Evolutionary conservation across 2,329 filamentous ascomycete genomes (phyloP).

Genomic region (Colletotrichum sp.): DNA sequence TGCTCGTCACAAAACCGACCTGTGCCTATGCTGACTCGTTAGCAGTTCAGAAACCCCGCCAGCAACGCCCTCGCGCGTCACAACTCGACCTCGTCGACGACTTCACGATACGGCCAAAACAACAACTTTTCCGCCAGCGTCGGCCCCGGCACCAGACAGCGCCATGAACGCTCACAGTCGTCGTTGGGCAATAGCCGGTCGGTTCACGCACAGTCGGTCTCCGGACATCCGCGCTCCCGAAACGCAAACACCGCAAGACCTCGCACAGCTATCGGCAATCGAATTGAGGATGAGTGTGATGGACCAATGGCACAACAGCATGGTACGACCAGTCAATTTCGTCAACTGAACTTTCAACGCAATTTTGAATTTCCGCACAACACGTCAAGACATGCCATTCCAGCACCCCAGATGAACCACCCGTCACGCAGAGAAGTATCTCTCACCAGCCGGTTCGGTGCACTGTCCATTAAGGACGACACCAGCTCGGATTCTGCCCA

Average conservation of each 20-base stretch:
- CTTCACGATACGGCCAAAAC: slow-evolving; percentile 29
- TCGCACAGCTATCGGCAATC: slow-evolving; percentile 44
- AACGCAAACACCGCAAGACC: slow-evolving; percentile 38
- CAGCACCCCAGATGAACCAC: slow-evolving; percentile 27
- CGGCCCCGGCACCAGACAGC: slow-evolving; percentile 47
- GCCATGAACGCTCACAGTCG: slow-evolving; percentile 57
- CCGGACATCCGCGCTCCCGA: slow-evolving; percentile 45
- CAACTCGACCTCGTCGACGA: slow-evolving; percentile 35
- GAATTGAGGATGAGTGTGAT: slow-evolving; percentile 43
- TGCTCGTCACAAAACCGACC: neutral
- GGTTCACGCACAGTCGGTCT: slow-evolving; percentile 27
- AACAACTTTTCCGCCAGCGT: slow-evolving; percentile 63
- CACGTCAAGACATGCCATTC: slow-evolving; percentile 30
- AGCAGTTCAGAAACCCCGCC: slow-evolving; percentile 35
- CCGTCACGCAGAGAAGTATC: slow-evolving; percentile 48
- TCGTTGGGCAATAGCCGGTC: slow-evolving; percentile 53
- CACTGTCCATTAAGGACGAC: slow-evolving; percentile 44
- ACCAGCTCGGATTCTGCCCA: slow-evolving; percentile 14
- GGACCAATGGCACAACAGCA: slow-evolving; percentile 31
- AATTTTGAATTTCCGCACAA: slow-evolving; percentile 15
- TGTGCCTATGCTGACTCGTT: slow-evolving; percentile 11
- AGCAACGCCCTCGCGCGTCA: slow-evolving; percentile 34
- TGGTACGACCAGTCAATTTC: slow-evolving; percentile 36
- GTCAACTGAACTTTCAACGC: slow-evolving; percentile 8
- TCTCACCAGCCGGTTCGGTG: slow-evolving; percentile 41